Percentiles rank a stretch among this genome's conserved stretches.
phyloP scores from a whole-genome alignment of 108 stramenopile genomes.

The Nannochloropsis granulata region DNA sequence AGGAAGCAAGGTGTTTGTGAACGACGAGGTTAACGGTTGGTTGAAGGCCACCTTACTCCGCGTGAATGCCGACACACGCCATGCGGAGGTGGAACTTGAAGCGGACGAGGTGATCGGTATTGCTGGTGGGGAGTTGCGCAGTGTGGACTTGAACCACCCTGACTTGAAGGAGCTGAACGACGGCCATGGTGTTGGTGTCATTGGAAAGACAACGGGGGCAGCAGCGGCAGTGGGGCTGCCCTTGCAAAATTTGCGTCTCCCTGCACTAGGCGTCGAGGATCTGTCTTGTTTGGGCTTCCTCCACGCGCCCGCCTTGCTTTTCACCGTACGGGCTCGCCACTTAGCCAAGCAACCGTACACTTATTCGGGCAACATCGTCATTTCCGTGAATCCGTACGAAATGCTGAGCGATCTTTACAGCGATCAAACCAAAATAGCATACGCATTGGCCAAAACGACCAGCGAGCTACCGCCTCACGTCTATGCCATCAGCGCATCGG shows the following conservation, averaged over 20 bases:
- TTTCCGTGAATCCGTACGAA: constrained; percentile 39
- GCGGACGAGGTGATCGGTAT: not conserved
- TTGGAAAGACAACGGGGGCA: not conserved
- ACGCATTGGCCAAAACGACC: not conserved
- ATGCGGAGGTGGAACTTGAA: not conserved
- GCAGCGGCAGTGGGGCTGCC: not conserved
- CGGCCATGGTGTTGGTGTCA: not conserved
- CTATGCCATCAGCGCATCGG: constrained; percentile 28
- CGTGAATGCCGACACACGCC: not conserved
- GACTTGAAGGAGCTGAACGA: not conserved
- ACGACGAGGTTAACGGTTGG: not conserved
- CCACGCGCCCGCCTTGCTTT: constrained; percentile 36
- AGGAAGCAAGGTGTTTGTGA: not conserved
- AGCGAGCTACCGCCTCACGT: constrained; percentile 21
- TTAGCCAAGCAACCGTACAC: constrained; percentile 30
- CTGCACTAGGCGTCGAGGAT: constrained; percentile 19
- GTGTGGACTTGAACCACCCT: not conserved
- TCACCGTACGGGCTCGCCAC: constrained; percentile 24
- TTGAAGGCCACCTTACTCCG: not conserved
- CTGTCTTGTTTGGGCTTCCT: constrained; percentile 29
- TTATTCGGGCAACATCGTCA: constrained; percentile 33
- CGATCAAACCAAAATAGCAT: not conserved
- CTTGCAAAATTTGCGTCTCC: constrained; percentile 14
- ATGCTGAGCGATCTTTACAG: constrained; percentile 19
- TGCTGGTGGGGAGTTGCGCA: not conserved